Evolutionary conservation across 2,329 filamentous ascomycete species (phyloP), one percentile per base, ranked within the genome.

Genomic region (Plectosphaerella cucumerina): DNA sequence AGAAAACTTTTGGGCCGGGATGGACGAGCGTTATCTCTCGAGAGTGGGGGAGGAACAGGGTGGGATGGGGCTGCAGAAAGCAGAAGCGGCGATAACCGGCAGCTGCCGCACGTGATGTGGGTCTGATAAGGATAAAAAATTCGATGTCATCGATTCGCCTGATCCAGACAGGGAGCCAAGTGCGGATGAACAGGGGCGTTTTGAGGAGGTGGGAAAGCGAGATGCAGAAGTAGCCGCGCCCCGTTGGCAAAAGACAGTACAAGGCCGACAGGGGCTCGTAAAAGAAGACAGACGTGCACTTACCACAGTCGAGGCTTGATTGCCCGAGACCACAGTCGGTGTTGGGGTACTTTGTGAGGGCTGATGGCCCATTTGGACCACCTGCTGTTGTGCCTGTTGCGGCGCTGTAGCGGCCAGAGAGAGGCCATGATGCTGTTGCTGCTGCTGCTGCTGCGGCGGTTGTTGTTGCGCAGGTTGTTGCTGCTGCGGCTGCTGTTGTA

Each of bases 1-100:
- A 45, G 43, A 45, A 45, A 45, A 45, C 31, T 45, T 45, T 42
- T 42, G 39, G 39, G 39, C 20, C 39, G 43, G 21, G 17, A 26
- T 45, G 43, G 14, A 21, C 43, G 15, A 45, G 31, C 31, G 22
- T 45, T 45, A 45, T 45, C 43, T 45, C 22, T 31, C 6, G 43
- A 18, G 43, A 45, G 31, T 26, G 43, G 43, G 43, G 22, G 43
- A 31, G 9, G 26, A 11, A 17, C 39, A 42, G 39, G 17, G 17
- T 12, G 17, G 35, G 14, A 37, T 10, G 35, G 35, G 26, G 42
- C 12, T 9, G 12, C 10, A 6, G 14, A 44, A 11, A 26, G 11
- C 8, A 45, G 43, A 18, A 42, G 39, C 39, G 39, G 39, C 39
- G 39, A 42, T 42, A 42, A 20, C 39, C 39, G 39, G 39, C n/a